phyloP scores from a whole-genome alignment of 1,284 basidiomycete genomes.

The Erythrobasidium hasegawianum region DNA sequence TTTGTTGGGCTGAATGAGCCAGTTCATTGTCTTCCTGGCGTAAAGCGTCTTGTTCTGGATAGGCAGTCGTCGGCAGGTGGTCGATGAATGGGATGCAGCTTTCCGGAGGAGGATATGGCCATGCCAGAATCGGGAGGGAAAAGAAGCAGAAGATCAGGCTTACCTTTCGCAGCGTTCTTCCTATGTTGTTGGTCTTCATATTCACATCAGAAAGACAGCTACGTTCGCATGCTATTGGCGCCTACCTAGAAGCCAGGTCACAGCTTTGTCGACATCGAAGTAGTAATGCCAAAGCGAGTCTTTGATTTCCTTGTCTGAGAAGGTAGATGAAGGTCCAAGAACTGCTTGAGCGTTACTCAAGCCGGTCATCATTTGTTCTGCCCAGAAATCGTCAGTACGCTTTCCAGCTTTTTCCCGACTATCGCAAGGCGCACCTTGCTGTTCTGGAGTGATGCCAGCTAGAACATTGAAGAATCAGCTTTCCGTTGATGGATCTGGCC shows the following conservation, averaged over 20 bases:
- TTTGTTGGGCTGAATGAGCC: not conserved
- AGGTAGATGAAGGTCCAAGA: constrained; percentile 63
- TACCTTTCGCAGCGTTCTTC: constrained; percentile 58
- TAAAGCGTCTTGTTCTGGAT: not conserved
- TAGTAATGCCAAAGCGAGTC: constrained; percentile 83
- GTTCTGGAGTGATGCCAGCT: constrained; percentile 42
- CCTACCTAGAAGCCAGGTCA: constrained; percentile 62
- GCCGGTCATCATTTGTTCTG: constrained; percentile 69
- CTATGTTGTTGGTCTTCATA: constrained; percentile 40
- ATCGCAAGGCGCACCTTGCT: constrained; percentile 58
- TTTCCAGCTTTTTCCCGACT: no score
- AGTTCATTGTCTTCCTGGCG: not conserved
- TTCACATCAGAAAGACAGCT: constrained; percentile 38
- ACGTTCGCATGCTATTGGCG: constrained; percentile 1
- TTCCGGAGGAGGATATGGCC: not conserved
- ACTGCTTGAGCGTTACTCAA: constrained; percentile 64
- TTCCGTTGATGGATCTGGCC: not conserved
- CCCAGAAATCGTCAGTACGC: not conserved
- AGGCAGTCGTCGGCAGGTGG: constrained; percentile 1
- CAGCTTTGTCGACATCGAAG: constrained; percentile 76
- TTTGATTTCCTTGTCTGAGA: constrained; percentile 70
- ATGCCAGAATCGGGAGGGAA: not conserved
- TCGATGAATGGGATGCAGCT: constrained; percentile 15
- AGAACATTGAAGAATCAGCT: not conserved
- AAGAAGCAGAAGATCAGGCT: constrained; percentile 49